Base-by-base conservation (phyloP, 2,329 filamentous ascomycete genomes). In the Ceratocystis alfenasii region DNA sequence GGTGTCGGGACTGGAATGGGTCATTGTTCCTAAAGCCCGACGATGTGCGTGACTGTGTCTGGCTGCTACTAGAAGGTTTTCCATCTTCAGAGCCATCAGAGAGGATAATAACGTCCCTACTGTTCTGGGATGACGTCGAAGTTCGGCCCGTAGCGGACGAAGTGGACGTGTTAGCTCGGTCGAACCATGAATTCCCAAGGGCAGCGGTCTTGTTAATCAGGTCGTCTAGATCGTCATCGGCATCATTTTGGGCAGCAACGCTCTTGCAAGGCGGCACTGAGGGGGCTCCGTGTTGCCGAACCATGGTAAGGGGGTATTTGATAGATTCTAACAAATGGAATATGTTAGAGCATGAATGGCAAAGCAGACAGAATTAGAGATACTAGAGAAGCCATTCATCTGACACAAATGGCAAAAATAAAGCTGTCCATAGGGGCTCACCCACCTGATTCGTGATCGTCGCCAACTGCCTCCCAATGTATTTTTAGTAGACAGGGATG, bases 131-230 rank as follows among this genome's bases (percentile, higher is more conserved):
- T n/a, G 41, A 22, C 1, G 41, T 22, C 12, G 53, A 59, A 12
- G 17, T 60, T 20, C 41, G 48, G 20, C 41, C 25, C 17, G 10
- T 36, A 28, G 28, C 20, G 1, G 28, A 41, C 28, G 48, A 25
- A 4, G 62, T 36, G 1, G 53, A 63, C 6, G 62, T 61, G n/a
- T 46, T 64, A 5, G 46, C 22, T 25, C 60, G 63, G 59, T 67
- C 63, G 36, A 67, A 60, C 66, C 63, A 67, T 8, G 66, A 65
- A n/a, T 64, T 30, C 1, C 66, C 60, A 17, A 67, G 60, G 22
- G 66, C 66, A 8, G 66, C 66, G 3, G 66, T 67, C 63, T 62
- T 65, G 46, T 65, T 67, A 22, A 67, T 67, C 25, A 67, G 48
- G 8, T 67, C 66, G 25, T 67, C 66, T 5, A 67, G 48, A 12